These are phyloP conservation scores for Rhypophila decipiens DNA, from an alignment of 495 filamentous ascomycete species.

Conservation along the genomic window DNA sequence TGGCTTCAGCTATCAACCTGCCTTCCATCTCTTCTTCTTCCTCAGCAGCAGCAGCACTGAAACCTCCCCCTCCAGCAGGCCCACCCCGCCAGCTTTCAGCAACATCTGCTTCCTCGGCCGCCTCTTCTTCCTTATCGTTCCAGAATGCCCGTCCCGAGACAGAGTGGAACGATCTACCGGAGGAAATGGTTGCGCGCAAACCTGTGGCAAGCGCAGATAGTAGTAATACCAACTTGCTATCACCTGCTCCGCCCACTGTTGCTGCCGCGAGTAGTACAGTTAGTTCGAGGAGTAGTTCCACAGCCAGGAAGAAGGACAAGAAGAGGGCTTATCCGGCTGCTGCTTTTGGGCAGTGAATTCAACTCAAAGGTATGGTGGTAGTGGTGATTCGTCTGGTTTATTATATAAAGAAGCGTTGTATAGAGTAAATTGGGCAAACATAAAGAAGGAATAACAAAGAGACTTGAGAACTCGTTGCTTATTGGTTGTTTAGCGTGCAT, in stretches of 20 bases:
- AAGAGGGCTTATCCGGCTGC: conserved; percentile 46
- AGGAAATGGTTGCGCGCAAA: conserved; percentile 44
- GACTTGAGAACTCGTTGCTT: too few species aligned
- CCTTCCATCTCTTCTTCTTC: conserved; percentile 1
- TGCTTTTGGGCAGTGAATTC: conserved; percentile 41
- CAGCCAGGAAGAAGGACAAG: conserved; percentile 36
- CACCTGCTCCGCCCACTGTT: conserved; percentile 11
- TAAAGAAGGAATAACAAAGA: too few species aligned
- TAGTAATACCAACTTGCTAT: conserved; percentile 2
- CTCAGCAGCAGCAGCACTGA: neutral
- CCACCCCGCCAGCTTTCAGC: conserved; percentile 10
- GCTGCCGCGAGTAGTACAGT: too few species aligned
- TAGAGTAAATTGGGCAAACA: too few species aligned
- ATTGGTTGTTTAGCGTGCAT: too few species aligned
- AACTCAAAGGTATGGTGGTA: too few species aligned
- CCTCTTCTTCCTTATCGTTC: conserved; percentile 35
- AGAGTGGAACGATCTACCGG: conserved; percentile 54
- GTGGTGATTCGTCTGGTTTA: too few species aligned
- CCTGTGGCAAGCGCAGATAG: conserved; percentile 4
- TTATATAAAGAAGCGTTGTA: too few species aligned
- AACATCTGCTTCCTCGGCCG: conserved; percentile 8
- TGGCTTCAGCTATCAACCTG: conserved; percentile 29
- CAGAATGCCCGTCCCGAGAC: conserved; percentile 44
- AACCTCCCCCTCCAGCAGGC: neutral
- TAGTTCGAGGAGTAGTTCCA: conserved; percentile 42